Conservation (phyloP, 768 basidiomycete species). For the Hysterangium stoloniferum region DNA sequence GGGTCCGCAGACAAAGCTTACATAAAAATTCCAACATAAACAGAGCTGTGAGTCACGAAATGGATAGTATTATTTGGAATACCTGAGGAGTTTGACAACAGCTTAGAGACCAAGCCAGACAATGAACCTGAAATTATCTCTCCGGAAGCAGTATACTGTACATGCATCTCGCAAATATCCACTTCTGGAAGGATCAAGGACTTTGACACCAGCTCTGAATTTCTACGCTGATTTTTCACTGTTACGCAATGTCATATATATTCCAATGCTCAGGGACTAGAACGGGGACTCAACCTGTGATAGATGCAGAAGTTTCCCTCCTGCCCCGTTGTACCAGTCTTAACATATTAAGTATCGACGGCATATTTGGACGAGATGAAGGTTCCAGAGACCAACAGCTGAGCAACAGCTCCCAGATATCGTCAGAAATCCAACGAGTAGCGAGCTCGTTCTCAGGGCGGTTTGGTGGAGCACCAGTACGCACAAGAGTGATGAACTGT, state of each 20-base stretch:
- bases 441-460: slow-evolving; percentile 1
- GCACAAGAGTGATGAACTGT: background rate
- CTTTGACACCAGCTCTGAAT: too few species aligned
- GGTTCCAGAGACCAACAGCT: slow-evolving; percentile 1
- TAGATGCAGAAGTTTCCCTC: background rate
- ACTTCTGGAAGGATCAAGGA: too few species aligned
- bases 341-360: background rate
- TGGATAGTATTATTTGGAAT: background rate
- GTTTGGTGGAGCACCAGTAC: background rate
- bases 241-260: too few species aligned
- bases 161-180: too few species aligned
- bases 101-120: background rate
- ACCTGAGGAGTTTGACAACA: slow-evolving; percentile 1
- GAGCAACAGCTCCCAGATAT: background rate
- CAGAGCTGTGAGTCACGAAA: background rate
- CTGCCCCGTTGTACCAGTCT: background rate
- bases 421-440: background rate
- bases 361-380: background rate
- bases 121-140: slow-evolving; percentile 3
- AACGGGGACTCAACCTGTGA: background rate
- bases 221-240: too few species aligned
- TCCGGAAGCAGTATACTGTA: background rate
- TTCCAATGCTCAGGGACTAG: too few species aligned
- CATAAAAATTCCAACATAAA: background rate
- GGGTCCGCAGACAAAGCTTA: background rate